Evolutionary conservation across 345 rosid species (phyloP), one percentile per base, ranked within the genome.

Genomic region (Turnera subulata): DNA sequence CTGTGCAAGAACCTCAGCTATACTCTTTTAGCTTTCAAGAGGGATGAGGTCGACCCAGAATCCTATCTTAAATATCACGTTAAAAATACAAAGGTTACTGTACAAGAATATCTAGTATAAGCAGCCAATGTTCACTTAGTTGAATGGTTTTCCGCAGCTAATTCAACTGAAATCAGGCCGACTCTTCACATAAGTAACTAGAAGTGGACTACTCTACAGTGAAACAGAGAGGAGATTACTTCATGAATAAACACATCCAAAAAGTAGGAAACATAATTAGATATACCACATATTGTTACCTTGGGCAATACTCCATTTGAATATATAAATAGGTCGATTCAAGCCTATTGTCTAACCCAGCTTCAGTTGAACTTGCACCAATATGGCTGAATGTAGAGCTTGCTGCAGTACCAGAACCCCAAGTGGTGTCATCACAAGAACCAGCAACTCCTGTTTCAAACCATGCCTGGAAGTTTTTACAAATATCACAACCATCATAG

Each of bases 271-370:
- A 18, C 24, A 15, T 11, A 52, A 62, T 6, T 21, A 24, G 38
- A 14, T 26, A 44, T 51, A 19, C 19, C 13, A 26, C 15, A 6
- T 11, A 49, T 55, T n/a, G n/a, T 73, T 82, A 92, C 98, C 98
- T 80, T 9, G 98, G 98, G 59, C 98, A 92, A 39, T 72, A 89
- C 63, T 92, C 98, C 98, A 92, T 92, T 70, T 92, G 98, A 75
- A 92, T 92, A 66, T 89, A 92, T 18, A 92, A 74, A 80, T 83
- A 89, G 11, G 91, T 84, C 17, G 93, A 83, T 50, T 83, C 98
- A 62, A 84, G 70, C 61, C 80, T 80, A 73, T 67, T 73, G 32
- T 92, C 93, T 58, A 75, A 85, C 71, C 77, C 91, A 67, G 65
- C 56, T 76, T 79, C 95, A 46, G 74, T 72, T 26, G 80, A 76